Evolutionary conservation across 305 asterid species (phyloP).

Genomic region (Striga hermonthica): DNA sequence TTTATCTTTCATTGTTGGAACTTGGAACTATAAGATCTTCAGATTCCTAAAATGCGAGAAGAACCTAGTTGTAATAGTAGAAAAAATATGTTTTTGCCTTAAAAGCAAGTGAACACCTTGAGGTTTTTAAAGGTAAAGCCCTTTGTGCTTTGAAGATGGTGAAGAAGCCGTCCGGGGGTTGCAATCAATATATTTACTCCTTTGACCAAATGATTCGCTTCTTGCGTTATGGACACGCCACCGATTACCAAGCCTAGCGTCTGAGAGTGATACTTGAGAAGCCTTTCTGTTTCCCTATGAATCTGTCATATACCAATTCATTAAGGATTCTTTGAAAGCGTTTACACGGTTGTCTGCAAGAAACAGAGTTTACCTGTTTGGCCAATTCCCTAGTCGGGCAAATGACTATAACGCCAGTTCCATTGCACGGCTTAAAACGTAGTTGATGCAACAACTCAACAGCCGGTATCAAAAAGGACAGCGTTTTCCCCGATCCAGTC

Average conservation of each 20-base stretch:
- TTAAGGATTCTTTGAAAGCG: too few relatives aligned
- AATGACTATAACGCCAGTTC: constrained; percentile 72
- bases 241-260: constrained; percentile 66
- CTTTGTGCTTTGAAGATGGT: constrained; percentile 76
- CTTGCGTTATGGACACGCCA: constrained; percentile 56
- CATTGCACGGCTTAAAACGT: constrained; percentile 60
- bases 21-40: too few relatives aligned
- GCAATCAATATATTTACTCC: constrained; percentile 65
- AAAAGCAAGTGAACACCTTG: constrained; percentile 36
- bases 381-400: constrained; percentile 89
- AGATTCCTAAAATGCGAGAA: background rate
- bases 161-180: constrained; percentile 84
- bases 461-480: constrained; percentile 70
- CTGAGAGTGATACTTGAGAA: constrained; percentile 72
- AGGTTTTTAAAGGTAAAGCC: constrained; percentile 67
- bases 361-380: constrained; percentile 45
- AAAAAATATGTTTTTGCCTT: background rate
- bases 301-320: constrained; percentile 39
- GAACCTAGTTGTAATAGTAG: background rate
- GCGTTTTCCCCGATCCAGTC: constrained; percentile 52
- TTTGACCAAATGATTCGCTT: constrained; percentile 62
- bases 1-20: too few relatives aligned
- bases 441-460: constrained; percentile 57
- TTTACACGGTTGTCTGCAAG: too few relatives aligned
- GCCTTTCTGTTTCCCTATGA: constrained; percentile 66